These are phyloP conservation scores for Gyromitra esculenta DNA, from an alignment of 2,329 filamentous ascomycete genomes.

Conservation along the genomic window DNA sequence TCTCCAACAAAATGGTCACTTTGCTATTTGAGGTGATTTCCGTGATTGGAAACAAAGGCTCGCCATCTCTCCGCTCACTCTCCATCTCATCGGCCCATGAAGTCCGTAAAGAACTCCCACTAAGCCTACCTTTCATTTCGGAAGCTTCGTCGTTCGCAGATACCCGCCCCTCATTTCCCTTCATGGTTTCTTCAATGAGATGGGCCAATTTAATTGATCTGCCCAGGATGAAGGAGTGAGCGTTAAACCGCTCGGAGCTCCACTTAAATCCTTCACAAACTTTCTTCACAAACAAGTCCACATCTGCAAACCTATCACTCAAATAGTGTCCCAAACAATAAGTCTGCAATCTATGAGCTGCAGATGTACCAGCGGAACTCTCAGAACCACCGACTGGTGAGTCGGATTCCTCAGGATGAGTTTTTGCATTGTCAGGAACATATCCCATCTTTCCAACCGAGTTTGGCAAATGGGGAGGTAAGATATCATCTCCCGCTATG, in stretches of 20 bases:
- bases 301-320: conserved; percentile 49
- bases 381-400: conserved; percentile 6
- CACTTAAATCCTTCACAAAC: conserved; percentile 26
- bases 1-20: conserved; percentile 32
- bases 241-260: conserved; percentile 36
- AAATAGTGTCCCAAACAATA: conserved; percentile 51
- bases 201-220: conserved; percentile 48
- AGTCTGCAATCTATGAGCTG: conserved; percentile 42
- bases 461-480: conserved; percentile 6
- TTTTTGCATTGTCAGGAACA: conserved; percentile 1
- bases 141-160: background rate
- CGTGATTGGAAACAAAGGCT: conserved; percentile 1
- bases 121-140: background rate
- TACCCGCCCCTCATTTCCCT: conserved; percentile 5
- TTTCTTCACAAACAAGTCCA: conserved; percentile 42
- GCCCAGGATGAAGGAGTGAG: conserved; percentile 52
- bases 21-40: conserved; percentile 15
- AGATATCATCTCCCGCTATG: background rate
- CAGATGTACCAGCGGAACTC: background rate
- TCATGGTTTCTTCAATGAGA: conserved; percentile 33
- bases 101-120: background rate
- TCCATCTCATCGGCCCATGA: conserved; percentile 51
- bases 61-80: conserved; percentile 13
- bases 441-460: conserved; percentile 7
- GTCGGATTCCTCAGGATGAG: conserved; percentile 5